These are phyloP conservation scores for Pestalotiopsis sp. DNA, from an alignment of 2,329 filamentous ascomycete species.

Conservation along the genomic window DNA sequence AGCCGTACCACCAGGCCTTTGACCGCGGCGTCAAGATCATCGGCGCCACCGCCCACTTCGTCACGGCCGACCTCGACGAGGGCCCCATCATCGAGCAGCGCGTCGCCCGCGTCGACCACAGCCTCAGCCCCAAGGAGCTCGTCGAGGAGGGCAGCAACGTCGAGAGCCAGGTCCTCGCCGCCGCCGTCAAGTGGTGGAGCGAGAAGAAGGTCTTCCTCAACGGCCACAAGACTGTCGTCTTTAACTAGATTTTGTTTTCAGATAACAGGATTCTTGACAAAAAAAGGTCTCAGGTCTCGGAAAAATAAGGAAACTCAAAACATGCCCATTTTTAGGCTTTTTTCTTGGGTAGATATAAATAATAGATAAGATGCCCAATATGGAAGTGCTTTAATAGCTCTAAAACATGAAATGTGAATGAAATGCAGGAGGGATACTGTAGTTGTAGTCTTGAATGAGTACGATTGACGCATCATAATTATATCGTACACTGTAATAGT, in stretches of 20 bases:
- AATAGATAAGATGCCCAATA: background rate
- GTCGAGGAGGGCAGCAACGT: constrained; percentile 82
- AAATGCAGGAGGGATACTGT: background rate
- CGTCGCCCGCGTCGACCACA: constrained; percentile 76
- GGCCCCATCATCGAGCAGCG: constrained; percentile 89
- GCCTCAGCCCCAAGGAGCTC: constrained; percentile 73
- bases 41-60: constrained; percentile 83
- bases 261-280: background rate
- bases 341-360: background rate
- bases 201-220: constrained; percentile 80
- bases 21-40: constrained; percentile 89
- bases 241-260: constrained; percentile 41
- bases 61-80: constrained; percentile 83
- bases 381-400: background rate
- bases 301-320: background rate
- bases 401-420: background rate
- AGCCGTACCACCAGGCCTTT: constrained; percentile 83
- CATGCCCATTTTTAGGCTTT: background rate
- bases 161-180: constrained; percentile 80
- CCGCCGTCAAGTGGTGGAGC: constrained; percentile 82
- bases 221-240: constrained; percentile 79
- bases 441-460: too few relatives aligned
- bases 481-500: too few relatives aligned
- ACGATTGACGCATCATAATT: too few relatives aligned
- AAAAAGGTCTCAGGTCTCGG: constrained; percentile 1